Conservation (phyloP, 495 filamentous ascomycete species). For the Annulohypoxylon stygium region DNA sequence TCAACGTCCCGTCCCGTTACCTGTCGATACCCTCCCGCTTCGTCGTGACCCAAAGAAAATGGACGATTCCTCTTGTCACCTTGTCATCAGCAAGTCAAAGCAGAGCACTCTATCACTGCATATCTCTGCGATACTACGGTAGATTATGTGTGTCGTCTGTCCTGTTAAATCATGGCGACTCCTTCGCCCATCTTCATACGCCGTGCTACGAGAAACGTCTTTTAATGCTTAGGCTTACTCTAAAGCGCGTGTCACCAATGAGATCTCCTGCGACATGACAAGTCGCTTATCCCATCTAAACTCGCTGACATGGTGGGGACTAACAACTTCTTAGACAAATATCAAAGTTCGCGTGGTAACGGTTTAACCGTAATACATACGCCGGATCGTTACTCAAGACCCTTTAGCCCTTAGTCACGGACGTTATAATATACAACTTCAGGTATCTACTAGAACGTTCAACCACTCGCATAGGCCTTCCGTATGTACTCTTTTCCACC, state of each 20-base stretch:
- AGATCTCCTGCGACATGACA: slow-evolving; percentile 14
- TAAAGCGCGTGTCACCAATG: slow-evolving; percentile 26
- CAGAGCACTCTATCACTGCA: slow-evolving; percentile 15
- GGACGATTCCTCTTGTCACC: not conserved
- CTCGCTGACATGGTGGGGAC: not conserved
- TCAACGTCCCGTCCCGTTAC: slow-evolving; percentile 36
- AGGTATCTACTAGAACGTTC: not conserved
- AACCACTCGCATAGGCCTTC: not conserved
- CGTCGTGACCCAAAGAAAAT: slow-evolving; percentile 18
- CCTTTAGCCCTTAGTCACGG: not conserved
- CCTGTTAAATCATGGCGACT: not conserved
- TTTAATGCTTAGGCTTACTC: slow-evolving; percentile 18
- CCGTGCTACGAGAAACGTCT: not conserved
- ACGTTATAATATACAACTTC: not conserved
- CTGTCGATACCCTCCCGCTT: slow-evolving; percentile 37
- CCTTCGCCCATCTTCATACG: slow-evolving; percentile 2
- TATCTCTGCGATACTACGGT: slow-evolving; percentile 15
- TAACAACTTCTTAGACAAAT: not conserved
- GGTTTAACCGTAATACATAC: not conserved
- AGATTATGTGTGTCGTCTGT: slow-evolving; percentile 3
- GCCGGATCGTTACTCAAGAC: not conserved
- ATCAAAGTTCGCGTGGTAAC: slow-evolving; percentile 9
- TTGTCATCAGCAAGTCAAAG: slow-evolving; percentile 22
- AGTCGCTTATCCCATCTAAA: slow-evolving; percentile 25
- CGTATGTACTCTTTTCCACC: not conserved